A percentile compares a stretch with the other conserved stretches of the same genome.
These are phyloP conservation scores for Sugiyamaella qingdaonensis DNA, from an alignment of 805 yeast species.

Conservation along the genomic window DNA sequence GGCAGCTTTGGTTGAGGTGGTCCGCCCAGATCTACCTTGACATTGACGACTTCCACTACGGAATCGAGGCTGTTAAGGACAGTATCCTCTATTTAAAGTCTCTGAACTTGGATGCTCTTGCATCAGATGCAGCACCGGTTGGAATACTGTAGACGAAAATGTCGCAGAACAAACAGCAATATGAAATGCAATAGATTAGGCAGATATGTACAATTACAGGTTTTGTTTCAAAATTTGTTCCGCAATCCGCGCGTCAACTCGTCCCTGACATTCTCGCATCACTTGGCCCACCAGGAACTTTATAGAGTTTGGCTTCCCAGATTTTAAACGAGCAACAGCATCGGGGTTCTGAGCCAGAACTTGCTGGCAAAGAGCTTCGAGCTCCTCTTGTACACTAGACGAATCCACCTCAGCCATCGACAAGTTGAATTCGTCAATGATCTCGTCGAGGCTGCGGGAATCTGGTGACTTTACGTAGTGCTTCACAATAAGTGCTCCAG, in stretches of 20 bases:
- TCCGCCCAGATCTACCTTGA: slow-evolving; percentile 61
- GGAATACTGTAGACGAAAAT: too few species aligned
- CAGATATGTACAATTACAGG: neutral
- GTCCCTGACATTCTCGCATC: slow-evolving; percentile 75
- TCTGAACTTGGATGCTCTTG: neutral
- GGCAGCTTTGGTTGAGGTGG: slow-evolving; percentile 44
- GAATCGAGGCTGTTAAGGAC: slow-evolving; percentile 36
- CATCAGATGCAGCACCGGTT: too few species aligned
- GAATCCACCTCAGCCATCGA: slow-evolving; percentile 36
- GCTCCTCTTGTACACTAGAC: slow-evolving; percentile 31
- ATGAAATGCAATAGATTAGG: too few species aligned
- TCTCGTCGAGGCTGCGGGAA: slow-evolving; percentile 32
- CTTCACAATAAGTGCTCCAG: slow-evolving; percentile 61
- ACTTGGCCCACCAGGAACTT: slow-evolving; percentile 80
- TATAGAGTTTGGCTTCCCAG: slow-evolving; percentile 60
- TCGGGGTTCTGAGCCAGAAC: slow-evolving; percentile 46
- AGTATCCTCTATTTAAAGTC: slow-evolving; percentile 1
- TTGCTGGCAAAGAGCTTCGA: slow-evolving; percentile 42
- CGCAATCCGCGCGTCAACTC: slow-evolving; percentile 34
- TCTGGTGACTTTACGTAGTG: slow-evolving; percentile 53
- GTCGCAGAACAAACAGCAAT: neutral
- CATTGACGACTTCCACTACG: slow-evolving; percentile 47
- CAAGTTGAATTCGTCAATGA: slow-evolving; percentile 49
- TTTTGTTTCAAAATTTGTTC: slow-evolving; percentile 8
- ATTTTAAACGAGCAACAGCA: slow-evolving; percentile 51